Evolutionary conservation across 306 rosid genomes (phyloP).

Genomic region (Geum urbanum): DNA sequence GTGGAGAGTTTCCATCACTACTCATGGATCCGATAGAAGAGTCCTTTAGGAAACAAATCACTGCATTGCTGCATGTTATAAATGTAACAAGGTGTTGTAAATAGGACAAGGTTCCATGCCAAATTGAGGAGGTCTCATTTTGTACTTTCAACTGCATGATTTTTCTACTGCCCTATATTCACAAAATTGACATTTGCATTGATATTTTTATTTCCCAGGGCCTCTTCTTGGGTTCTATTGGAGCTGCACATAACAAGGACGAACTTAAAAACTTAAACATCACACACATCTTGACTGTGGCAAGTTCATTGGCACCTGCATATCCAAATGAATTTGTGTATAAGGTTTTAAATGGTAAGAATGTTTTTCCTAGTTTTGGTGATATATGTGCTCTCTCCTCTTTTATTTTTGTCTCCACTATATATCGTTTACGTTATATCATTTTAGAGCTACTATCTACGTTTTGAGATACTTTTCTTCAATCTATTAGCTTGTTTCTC

Average conservation of each 20-base stretch:
- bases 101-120: constrained; percentile 47
- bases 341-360: constrained; percentile 54
- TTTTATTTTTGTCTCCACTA: neutral
- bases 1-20: constrained; percentile 25
- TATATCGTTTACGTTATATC: neutral
- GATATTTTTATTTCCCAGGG: constrained; percentile 42
- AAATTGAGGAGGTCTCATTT: constrained; percentile 60
- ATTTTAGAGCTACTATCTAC: too few relatives aligned
- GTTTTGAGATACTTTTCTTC: neutral
- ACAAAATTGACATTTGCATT: neutral
- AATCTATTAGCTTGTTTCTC: neutral
- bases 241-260: constrained; percentile 54
- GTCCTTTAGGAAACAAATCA: constrained; percentile 35
- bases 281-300: constrained; percentile 75
- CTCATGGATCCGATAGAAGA: constrained; percentile 33
- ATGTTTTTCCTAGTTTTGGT: neutral
- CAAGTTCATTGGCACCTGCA: constrained; percentile 43
- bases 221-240: constrained; percentile 74
- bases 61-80: constrained; percentile 31
- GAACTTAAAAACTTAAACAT: constrained; percentile 50
- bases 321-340: constrained; percentile 56
- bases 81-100: constrained; percentile 20
- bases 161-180: neutral
- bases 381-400: neutral
- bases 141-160: neutral